Evolutionary conservation across 2,329 filamentous ascomycete genomes (phyloP), one percentile per base, ranked within the genome.

Genomic region (Dactylellina drechsleri): DNA sequence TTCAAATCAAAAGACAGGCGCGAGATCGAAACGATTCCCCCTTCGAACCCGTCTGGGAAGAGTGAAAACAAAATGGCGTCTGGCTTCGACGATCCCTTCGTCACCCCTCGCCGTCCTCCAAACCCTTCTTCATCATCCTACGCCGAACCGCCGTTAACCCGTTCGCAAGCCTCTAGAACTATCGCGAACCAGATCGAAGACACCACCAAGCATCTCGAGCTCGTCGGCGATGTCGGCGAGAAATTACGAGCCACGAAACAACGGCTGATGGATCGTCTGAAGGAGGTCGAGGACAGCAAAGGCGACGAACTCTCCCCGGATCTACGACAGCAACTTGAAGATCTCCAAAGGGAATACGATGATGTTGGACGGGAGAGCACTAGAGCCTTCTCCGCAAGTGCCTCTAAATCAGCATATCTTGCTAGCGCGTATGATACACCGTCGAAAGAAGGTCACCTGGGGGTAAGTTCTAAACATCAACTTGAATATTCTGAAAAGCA

Each of bases 331-430:
- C 93, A 91, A 82, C 86, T 99, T 62, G 86, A 88, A 13, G 93
- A 96, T 77, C 89, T 99, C 73, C 95, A 99, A 82, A 92, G 89
- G 82, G 95, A 99, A 80, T 98, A 96, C 83, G 94, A 96, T 81
- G 93, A 97, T 80, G 90, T 98, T 54, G 93, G 93, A 12, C 87
- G 91, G 77, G 94, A 98, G 81, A 95, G 91, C 56, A 92, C 94
- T 50, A 87, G 94, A 77, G 93, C 92, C 1, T 94, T 97, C 81
- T 84, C 98, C 74, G 91, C 89, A 40, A 95, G 95, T 78, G 93
- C 93, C 81, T 85, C 87, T 8, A 88, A 92, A 79, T 87, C 92
- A 20, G 88, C 91, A 16, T 93, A 90, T 81, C 88, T 86, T 76
- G 90, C 92, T 80, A 83, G 85, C 73, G 80, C 78, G 4, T 81